Conservation (phyloP, 352 stramenopile species). For the Phytophthora cactorum region DNA sequence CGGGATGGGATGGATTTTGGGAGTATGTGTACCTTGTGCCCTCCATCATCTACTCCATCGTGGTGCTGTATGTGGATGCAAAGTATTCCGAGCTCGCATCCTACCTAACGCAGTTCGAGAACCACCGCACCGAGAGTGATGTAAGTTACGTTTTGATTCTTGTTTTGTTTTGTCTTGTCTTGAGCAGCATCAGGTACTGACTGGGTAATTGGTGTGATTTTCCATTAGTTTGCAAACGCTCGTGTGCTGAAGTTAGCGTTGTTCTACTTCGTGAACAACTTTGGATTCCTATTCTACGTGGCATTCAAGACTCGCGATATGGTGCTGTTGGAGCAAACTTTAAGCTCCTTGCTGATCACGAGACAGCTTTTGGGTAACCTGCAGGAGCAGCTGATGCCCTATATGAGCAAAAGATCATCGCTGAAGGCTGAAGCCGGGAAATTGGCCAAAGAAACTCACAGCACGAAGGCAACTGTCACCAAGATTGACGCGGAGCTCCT, state of each 20-base stretch:
- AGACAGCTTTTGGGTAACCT: conserved; percentile 83
- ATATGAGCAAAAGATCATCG: conserved; percentile 77
- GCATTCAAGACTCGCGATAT: conserved; percentile 91
- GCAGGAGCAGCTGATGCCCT: conserved; percentile 82
- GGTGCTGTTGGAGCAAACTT: conserved; percentile 91
- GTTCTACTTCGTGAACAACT: conserved; percentile 99
- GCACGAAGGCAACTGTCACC: conserved; percentile 53
- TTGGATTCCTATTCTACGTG: conserved; percentile 96
- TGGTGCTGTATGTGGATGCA: conserved; percentile 77
- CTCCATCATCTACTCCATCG: conserved; percentile 76
- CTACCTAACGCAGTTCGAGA: conserved; percentile 94
- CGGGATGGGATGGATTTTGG: conserved; percentile 71
- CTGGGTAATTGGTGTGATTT: not conserved
- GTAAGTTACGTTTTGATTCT: conserved; percentile 41
- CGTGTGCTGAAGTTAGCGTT: conserved; percentile 98
- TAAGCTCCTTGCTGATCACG: conserved; percentile 86
- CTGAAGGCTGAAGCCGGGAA: conserved; percentile 86
- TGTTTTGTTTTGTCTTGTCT: conserved; percentile 7
- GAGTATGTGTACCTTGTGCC: conserved; percentile 73
- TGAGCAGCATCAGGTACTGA: conserved; percentile 6
- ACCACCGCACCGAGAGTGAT: conserved; percentile 91
- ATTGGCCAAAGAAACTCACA: conserved; percentile 68
- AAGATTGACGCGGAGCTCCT: conserved; percentile 83
- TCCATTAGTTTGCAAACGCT: conserved; percentile 82
- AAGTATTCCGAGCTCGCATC: conserved; percentile 93